phyloP scores from a whole-genome alignment of 2,329 filamentous ascomycete genomes.

The Xylariales sp. region DNA sequence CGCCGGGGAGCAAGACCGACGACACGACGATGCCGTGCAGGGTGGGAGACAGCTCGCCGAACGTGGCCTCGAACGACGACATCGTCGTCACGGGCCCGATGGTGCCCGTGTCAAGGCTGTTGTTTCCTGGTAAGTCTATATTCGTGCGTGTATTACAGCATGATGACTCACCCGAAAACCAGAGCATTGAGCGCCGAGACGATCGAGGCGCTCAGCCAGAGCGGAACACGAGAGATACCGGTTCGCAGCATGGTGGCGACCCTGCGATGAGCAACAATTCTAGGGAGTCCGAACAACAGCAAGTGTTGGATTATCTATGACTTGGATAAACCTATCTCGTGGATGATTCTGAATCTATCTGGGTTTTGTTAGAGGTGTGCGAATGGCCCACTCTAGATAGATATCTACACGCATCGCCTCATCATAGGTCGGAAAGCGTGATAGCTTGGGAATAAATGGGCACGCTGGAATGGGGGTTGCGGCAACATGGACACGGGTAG shows the following conservation, averaged over 20 bases:
- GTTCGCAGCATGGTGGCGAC: conserved; percentile 16
- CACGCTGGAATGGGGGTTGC: no score
- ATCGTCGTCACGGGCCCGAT: conserved; percentile 71
- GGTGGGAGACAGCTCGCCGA: conserved; percentile 65
- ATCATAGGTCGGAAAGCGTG: no score
- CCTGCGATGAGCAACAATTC: neutral
- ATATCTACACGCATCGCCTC: no score
- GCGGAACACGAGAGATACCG: conserved; percentile 23
- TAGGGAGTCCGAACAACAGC: neutral
- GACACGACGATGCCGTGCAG: conserved; percentile 71
- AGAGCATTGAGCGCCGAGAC: conserved; percentile 31
- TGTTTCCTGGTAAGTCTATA: neutral
- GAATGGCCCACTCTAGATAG: no score
- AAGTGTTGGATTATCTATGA: neutral
- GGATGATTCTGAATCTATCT: neutral
- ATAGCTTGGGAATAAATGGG: no score
- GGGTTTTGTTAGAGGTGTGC: neutral
- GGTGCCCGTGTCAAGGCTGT: conserved; percentile 32
- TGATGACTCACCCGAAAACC: conserved; percentile 37
- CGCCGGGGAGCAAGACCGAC: conserved; percentile 68
- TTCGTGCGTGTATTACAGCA: no score
- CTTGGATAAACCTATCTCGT: neutral
- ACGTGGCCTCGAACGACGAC: conserved; percentile 60
- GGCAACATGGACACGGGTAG: no score
- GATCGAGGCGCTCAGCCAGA: conserved; percentile 33